phyloP scores from a whole-genome alignment of 345 rosid genomes.

The Cochlearia excelsa region DNA sequence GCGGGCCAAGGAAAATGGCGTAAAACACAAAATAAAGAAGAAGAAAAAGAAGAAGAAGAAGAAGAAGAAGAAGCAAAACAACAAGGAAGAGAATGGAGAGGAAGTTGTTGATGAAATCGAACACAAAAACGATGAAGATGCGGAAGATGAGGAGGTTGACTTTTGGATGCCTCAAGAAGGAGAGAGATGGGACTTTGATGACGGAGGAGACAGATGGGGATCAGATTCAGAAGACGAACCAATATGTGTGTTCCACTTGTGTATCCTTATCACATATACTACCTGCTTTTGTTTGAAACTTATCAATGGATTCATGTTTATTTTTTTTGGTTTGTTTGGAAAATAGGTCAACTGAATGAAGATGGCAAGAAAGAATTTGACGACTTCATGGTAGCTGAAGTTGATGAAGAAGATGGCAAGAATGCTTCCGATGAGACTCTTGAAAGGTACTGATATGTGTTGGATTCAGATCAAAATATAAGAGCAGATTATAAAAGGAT shows the following conservation, averaged over 20 bases:
- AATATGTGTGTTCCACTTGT: constrained; percentile 46
- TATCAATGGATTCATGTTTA: too few relatives aligned
- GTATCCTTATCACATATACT: not conserved
- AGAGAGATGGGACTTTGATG: constrained; percentile 52
- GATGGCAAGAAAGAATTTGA: too few relatives aligned
- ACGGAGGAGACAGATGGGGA: constrained; percentile 38
- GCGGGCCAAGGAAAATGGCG: constrained; percentile 18
- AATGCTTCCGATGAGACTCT: too few relatives aligned
- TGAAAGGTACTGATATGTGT: too few relatives aligned
- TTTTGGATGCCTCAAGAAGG: constrained; percentile 91
- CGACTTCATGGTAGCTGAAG: too few relatives aligned
- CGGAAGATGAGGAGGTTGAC: constrained; percentile 55
- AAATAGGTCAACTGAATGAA: too few relatives aligned
- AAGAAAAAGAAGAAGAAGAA: constrained; percentile 41
- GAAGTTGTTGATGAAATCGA: constrained; percentile 21
- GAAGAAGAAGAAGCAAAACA: constrained; percentile 15
- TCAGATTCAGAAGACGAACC: constrained; percentile 66
- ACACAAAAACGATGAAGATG: constrained; percentile 26
- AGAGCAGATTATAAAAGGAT: too few relatives aligned
- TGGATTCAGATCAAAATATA: too few relatives aligned
- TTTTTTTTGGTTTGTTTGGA: too few relatives aligned
- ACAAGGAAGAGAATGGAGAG: constrained; percentile 15
- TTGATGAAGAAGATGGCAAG: too few relatives aligned
- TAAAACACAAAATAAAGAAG: constrained; percentile 35
- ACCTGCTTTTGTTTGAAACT: too few relatives aligned